Percentiles rank a stretch among this genome's conserved stretches.
Conservation (phyloP, 2,329 filamentous ascomycete genomes). For the Xylariaceae sp. region DNA sequence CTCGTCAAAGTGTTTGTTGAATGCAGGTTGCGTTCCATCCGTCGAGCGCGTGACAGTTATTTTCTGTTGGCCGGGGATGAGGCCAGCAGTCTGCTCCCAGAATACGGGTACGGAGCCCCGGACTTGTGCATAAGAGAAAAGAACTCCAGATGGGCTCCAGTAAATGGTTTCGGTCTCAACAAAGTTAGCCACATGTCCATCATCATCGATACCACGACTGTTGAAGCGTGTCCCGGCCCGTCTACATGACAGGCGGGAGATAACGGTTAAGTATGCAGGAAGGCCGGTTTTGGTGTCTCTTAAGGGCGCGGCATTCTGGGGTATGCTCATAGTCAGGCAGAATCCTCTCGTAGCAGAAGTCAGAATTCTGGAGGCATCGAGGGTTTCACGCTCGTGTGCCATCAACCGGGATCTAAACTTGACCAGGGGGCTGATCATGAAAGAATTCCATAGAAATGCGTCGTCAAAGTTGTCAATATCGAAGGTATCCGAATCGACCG, state of each 20-base stretch:
- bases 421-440: conserved; percentile 92
- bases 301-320: conserved; percentile 69
- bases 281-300: conserved; percentile 62
- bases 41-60: conserved; percentile 84
- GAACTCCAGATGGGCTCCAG: conserved; percentile 71
- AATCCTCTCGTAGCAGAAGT: conserved; percentile 95
- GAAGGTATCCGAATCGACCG: conserved; percentile 71
- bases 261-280: conserved; percentile 80
- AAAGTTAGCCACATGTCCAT: conserved; percentile 96
- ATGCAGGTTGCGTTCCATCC: conserved; percentile 89
- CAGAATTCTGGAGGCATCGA: conserved; percentile 84
- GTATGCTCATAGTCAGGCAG: conserved; percentile 80
- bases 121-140: conserved; percentile 92
- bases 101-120: conserved; percentile 93
- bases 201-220: conserved; percentile 93
- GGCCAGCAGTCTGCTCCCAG: conserved; percentile 88
- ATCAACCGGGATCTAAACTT: conserved; percentile 81
- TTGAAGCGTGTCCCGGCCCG: conserved; percentile 95
- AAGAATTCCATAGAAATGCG: conserved; percentile 95
- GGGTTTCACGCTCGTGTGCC: conserved; percentile 65
- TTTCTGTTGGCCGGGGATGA: conserved; percentile 90
- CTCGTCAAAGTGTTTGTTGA: conserved; percentile 91
- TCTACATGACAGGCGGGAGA: conserved; percentile 85
- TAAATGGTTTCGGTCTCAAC: conserved; percentile 96
- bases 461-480: conserved; percentile 91